phyloP scores from a whole-genome alignment of 495 filamentous ascomycete genomes.

The Mycothermus thermophilus region DNA sequence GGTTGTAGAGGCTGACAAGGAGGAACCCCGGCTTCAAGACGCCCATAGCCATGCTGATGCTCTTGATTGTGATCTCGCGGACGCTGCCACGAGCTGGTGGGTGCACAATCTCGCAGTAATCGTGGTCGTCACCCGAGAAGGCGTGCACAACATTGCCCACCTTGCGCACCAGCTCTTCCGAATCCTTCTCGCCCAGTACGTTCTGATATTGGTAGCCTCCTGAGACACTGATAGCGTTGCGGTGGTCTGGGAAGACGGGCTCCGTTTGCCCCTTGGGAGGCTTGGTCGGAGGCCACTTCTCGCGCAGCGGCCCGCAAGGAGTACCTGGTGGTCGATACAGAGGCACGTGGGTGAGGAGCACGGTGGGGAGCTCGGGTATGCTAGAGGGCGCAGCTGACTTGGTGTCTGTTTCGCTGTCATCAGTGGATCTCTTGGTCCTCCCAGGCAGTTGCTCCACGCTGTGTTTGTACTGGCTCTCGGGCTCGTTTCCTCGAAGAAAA shows the following conservation, averaged over 20 bases:
- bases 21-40: conserved; percentile 78
- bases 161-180: conserved; percentile 53
- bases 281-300: conserved; percentile 59
- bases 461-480: conserved; percentile 38
- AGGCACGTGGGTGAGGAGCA: conserved; percentile 83
- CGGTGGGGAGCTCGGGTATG: conserved; percentile 61
- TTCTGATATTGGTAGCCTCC: conserved; percentile 95
- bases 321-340: conserved; percentile 68
- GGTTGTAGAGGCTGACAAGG: conserved; percentile 84
- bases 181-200: conserved; percentile 62
- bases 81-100: conserved; percentile 47
- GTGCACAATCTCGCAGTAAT: conserved; percentile 87
- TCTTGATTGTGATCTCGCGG: conserved; percentile 88
- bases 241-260: conserved; percentile 52
- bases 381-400: no score
- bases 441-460: conserved; percentile 36
- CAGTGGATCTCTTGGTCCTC: conserved; percentile 16
- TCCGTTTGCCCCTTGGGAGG: conserved; percentile 39
- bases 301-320: conserved; percentile 80
- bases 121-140: conserved; percentile 96
- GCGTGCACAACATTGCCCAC: conserved; percentile 64
- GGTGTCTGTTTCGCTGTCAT: no score
- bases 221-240: conserved; percentile 59
- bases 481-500: conserved; percentile 34
- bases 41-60: conserved; percentile 92